These are phyloP conservation scores for Apiotrichum montevideense DNA, from an alignment of 1,284 basidiomycete species.

Conservation along the genomic window DNA sequence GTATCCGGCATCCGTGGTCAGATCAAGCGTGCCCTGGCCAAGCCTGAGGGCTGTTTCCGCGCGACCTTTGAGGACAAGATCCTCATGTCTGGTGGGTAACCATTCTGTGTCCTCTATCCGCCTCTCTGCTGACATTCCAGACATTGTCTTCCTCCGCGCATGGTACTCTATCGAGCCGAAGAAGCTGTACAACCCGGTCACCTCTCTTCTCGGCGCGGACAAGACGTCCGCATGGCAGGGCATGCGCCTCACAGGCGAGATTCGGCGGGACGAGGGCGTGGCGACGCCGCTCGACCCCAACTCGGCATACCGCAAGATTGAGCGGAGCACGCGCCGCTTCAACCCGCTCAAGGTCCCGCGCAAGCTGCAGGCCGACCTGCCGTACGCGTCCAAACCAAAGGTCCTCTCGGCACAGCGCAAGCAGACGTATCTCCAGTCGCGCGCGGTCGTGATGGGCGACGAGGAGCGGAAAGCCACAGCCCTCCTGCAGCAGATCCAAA, in stretches of 20 bases:
- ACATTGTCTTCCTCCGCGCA: slow-evolving; percentile 90
- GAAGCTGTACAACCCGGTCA: slow-evolving; percentile 95
- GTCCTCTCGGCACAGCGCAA: slow-evolving; percentile 65
- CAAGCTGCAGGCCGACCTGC: slow-evolving; percentile 80
- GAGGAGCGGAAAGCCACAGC: slow-evolving; percentile 90
- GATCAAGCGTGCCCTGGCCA: slow-evolving; percentile 88
- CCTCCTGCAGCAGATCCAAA: slow-evolving; percentile 90
- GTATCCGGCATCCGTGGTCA: slow-evolving; percentile 95
- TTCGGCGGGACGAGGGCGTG: slow-evolving; percentile 73
- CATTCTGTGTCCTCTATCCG: no score
- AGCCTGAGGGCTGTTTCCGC: slow-evolving; percentile 90
- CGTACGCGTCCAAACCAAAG: slow-evolving; percentile 89
- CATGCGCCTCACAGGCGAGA: slow-evolving; percentile 92
- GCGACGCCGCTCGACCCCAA: slow-evolving; percentile 78
- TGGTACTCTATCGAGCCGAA: slow-evolving; percentile 96
- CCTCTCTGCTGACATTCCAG: slow-evolving; percentile 48
- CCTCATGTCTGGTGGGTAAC: slow-evolving; percentile 75
- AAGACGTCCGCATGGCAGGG: slow-evolving; percentile 70
- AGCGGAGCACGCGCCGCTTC: slow-evolving; percentile 76
- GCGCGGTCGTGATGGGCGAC: slow-evolving; percentile 89
- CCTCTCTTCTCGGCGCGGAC: slow-evolving; percentile 74
- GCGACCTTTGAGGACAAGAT: slow-evolving; percentile 99
- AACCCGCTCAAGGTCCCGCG: slow-evolving; percentile 84
- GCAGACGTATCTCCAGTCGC: slow-evolving; percentile 80
- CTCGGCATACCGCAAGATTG: slow-evolving; percentile 76